These are phyloP conservation scores for Podospora pseudopauciseta DNA, from an alignment of 495 filamentous ascomycete genomes.

Conservation along the genomic window DNA sequence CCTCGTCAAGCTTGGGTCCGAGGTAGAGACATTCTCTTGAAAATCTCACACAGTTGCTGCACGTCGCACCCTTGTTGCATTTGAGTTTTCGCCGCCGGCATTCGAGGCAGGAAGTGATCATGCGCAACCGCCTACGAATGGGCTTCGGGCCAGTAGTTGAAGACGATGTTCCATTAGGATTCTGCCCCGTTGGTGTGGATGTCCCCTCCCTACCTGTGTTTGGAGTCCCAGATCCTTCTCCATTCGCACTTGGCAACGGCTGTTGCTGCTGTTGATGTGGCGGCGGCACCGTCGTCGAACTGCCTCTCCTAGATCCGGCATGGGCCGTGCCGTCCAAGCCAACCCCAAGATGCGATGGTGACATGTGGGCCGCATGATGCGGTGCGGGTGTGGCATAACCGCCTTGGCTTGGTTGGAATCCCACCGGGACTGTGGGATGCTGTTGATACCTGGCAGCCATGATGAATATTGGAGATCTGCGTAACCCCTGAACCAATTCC, in stretches of 20 bases:
- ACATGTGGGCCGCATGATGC: conserved; percentile 5
- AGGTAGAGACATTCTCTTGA: conserved; percentile 63
- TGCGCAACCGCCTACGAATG: conserved; percentile 62
- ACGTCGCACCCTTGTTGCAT: conserved; percentile 72
- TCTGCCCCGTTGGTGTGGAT: background rate
- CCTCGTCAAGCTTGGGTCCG: conserved; percentile 57
- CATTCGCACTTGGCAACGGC: background rate
- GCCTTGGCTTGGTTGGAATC: background rate
- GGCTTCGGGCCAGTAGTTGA: conserved; percentile 27
- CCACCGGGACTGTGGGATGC: background rate
- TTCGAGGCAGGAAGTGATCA: conserved; percentile 66
- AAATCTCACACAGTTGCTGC: conserved; percentile 63
- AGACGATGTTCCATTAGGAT: background rate
- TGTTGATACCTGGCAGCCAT: background rate
- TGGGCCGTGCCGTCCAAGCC: background rate
- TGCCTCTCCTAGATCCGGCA: conserved; percentile 5
- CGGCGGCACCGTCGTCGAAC: background rate
- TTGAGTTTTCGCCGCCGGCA: conserved; percentile 76
- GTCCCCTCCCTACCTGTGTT: background rate
- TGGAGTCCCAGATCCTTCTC: background rate
- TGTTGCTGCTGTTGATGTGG: background rate
- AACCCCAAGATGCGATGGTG: background rate
- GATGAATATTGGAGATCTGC: background rate
- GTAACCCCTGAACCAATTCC: background rate
- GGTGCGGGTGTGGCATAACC: background rate